Evolutionary conservation across 305 asterid genomes (phyloP), one percentile per base, ranked within the genome.

Genomic region (Ilex paraguariensis): DNA sequence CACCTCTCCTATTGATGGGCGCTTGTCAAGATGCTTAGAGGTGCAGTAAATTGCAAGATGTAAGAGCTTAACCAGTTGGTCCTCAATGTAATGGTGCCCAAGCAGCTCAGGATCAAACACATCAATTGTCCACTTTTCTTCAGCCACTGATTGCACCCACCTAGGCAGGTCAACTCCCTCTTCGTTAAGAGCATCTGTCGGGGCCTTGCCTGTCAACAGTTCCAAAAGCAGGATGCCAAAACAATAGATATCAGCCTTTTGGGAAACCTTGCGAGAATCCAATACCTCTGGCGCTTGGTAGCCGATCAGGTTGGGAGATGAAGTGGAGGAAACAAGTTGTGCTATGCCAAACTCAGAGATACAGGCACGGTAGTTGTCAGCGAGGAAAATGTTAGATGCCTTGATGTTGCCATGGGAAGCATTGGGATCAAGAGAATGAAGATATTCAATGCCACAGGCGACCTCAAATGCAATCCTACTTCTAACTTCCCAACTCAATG

Each of bases 361-460:
- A 0, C 70, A 65, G 6, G 82, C 76, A 5, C 52, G 65, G 64
- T 82, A 70, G 73, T 73, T 56, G 11, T 60, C 67, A 1, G 73
- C 64, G 66, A 87, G 67, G 66, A 87, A 70, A 15, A 87, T 63
- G 81, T 84, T 87, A 6, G 95, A 82, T 1, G 92, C 79, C 36
- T 74, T 82, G 71, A 87, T 69, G 76, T 84, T 87, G 75, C 95
- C 95, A 62, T 87, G 92, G 31, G 71, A 33, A 16, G 73, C 21
- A 16, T 16, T 56, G n/a, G 73, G 62, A 67, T 78, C 59, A 1
- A 55, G 45, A 17, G 90, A 84, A 67, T 84, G 95, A 52, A 87
- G 84, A 50, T 82, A 73, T 49, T 74, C 68, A 45, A 87, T 59
- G 14, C 84, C 90, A 1, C 15, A 31, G 1, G 93, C 95, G 0